Evolutionary conservation across 352 stramenopile species (phyloP), one percentile per base, ranked within the genome.

Genomic region (Plasmopara viticola): DNA sequence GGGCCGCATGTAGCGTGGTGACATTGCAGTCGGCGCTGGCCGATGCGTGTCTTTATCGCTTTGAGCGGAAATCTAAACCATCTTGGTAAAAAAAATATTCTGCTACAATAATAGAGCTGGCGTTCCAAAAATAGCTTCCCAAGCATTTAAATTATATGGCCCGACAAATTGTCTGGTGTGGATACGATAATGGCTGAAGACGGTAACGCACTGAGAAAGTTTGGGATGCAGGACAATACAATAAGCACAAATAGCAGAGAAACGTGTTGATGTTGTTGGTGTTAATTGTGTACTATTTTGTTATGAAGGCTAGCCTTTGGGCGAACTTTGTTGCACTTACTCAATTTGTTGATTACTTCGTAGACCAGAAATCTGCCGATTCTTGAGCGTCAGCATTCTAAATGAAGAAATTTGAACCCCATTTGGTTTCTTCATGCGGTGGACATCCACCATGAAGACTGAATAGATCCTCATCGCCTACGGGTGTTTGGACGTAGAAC

Each of bases 321-420:
- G n/a, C n/a, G n/a, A n/a, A n/a, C n/a, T n/a, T n/a, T n/a, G n/a
- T n/a, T n/a, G n/a, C n/a, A n/a, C n/a, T n/a, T n/a, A n/a, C n/a
- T n/a, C n/a, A n/a, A n/a, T n/a, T n/a, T n/a, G n/a, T n/a, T n/a
- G n/a, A n/a, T n/a, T n/a, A n/a, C n/a, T n/a, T n/a, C n/a, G n/a
- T n/a, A n/a, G n/a, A n/a, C n/a, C n/a, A n/a, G n/a, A n/a, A n/a
- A n/a, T n/a, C n/a, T n/a, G n/a, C n/a, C n/a, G n/a, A n/a, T n/a
- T n/a, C n/a, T n/a, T n/a, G n/a, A n/a, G n/a, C n/a, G n/a, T n/a
- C n/a, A n/a, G n/a, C n/a, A n/a, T n/a, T n/a, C n/a, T n/a, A n/a
- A n/a, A 87, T 89, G 65, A 93, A 93, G 43, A 74, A 87, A 51
- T 93, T 93, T 30, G 80, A 68, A 14, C 79, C 83, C 76, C 78